These are phyloP conservation scores for Primulina tabacum DNA, from an alignment of 257 asterid genomes.

Conservation along the genomic window DNA sequence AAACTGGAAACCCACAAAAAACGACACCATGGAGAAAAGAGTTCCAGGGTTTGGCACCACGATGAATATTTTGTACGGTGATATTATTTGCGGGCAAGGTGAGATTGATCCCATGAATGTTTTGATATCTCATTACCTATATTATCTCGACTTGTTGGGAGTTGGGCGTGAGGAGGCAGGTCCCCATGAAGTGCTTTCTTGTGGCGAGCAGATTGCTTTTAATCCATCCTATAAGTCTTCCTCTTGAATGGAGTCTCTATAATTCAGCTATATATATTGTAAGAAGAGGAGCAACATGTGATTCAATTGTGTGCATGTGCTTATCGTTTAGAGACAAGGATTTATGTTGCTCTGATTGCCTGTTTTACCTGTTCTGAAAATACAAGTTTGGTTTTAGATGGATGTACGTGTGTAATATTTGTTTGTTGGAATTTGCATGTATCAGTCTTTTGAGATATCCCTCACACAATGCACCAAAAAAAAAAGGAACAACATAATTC, in stretches of 20 bases:
- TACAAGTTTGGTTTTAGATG: neutral
- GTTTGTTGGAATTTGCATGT: neutral
- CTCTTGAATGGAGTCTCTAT: constrained; percentile 20
- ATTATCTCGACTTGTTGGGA: constrained; percentile 77
- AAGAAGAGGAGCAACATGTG: constrained; percentile 42
- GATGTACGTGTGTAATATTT: no score
- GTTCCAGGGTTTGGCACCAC: constrained; percentile 81
- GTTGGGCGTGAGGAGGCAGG: constrained; percentile 79
- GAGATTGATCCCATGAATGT: constrained; percentile 69
- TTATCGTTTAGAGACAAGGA: constrained; percentile 18
- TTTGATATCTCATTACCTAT: constrained; percentile 64
- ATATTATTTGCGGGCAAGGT: constrained; percentile 71
- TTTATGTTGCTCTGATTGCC: constrained; percentile 14
- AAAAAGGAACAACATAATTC: no score
- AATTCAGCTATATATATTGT: constrained; percentile 32
- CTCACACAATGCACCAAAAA: no score
- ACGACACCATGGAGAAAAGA: constrained; percentile 75
- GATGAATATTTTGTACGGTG: constrained; percentile 78
- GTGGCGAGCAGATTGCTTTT: constrained; percentile 69
- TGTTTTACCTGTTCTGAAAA: constrained; percentile 28
- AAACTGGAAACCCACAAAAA: constrained; percentile 79
- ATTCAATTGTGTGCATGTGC: constrained; percentile 25
- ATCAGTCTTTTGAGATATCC: neutral
- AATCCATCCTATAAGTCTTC: constrained; percentile 41
- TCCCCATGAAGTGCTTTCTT: constrained; percentile 59